Evolutionary conservation across 2,329 filamentous ascomycete genomes (phyloP).

Genomic region (Didymella pinodella): DNA sequence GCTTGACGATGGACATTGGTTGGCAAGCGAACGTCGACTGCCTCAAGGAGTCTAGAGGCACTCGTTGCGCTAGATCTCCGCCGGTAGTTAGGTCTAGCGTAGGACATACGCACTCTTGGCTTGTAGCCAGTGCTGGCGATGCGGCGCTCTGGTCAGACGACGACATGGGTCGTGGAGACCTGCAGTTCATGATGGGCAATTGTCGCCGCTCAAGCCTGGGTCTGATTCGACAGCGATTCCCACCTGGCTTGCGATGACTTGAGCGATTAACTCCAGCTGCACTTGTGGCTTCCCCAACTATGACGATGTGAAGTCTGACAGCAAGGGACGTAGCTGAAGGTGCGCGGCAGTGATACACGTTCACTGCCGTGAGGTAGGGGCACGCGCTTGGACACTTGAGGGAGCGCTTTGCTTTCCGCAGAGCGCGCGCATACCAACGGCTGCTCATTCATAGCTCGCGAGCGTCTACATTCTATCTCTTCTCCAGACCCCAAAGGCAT

Average conservation of each 20-base stretch:
- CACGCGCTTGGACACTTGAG: neutral
- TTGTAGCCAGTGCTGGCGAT: conserved; percentile 4
- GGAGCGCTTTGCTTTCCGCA: neutral
- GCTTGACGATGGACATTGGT: conserved; percentile 15
- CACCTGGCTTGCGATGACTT: conserved; percentile 7
- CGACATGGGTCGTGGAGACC: conserved; percentile 9
- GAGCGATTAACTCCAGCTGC: conserved; percentile 9
- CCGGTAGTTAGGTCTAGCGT: conserved; percentile 6
- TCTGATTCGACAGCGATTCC: conserved; percentile 10
- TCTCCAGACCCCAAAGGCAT: neutral
- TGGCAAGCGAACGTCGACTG: conserved; percentile 9
- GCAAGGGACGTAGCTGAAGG: conserved; percentile 7
- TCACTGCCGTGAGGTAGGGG: conserved; percentile 7
- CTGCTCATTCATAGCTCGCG: neutral
- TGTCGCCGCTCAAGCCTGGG: conserved; percentile 5
- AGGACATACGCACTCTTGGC: conserved; percentile 7
- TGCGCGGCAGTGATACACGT: neutral
- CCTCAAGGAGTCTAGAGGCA: conserved; percentile 9
- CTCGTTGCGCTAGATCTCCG: conserved; percentile 14
- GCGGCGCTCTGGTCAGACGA: conserved; percentile 15
- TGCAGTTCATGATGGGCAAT: conserved; percentile 9
- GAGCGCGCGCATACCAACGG: conserved; percentile 1
- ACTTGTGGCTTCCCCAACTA: conserved; percentile 18
- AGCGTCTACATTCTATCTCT: neutral
- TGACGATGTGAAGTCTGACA: conserved; percentile 8